Conservation (phyloP, 2,329 filamentous ascomycete genomes). For the Paecilomyces dactylethromorphus region DNA sequence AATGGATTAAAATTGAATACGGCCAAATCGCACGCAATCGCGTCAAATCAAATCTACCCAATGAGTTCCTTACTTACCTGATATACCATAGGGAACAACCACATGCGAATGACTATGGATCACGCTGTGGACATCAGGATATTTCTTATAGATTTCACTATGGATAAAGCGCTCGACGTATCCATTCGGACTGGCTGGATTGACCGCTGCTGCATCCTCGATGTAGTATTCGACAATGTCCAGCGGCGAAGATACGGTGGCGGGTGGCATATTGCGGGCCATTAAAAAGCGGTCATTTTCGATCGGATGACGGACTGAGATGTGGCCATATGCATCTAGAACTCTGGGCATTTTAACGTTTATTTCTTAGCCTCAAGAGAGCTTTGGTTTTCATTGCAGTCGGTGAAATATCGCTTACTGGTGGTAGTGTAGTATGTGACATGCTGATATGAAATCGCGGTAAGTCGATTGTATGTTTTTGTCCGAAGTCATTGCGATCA, state of each 20-base stretch:
- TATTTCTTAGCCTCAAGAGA: background rate
- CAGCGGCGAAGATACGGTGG: constrained; percentile 34
- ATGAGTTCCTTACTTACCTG: constrained; percentile 15
- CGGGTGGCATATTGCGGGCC: constrained; percentile 43
- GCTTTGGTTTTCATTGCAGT: background rate
- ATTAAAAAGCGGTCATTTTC: constrained; percentile 44
- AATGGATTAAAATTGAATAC: background rate
- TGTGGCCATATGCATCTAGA: constrained; percentile 50
- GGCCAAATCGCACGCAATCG: no score
- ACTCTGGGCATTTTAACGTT: constrained; percentile 18
- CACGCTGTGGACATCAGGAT: constrained; percentile 31
- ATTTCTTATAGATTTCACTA: constrained; percentile 41
- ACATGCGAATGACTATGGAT: constrained; percentile 41
- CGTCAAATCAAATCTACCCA: background rate
- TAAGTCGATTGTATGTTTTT: background rate
- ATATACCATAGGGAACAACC: constrained; percentile 38
- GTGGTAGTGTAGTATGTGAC: constrained; percentile 48
- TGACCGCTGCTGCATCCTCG: constrained; percentile 35
- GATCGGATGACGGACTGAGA: constrained; percentile 46
- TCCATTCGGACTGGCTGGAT: constrained; percentile 31
- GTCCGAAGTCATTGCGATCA: background rate
- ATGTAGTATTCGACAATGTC: constrained; percentile 46
- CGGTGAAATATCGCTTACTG: constrained; percentile 4
- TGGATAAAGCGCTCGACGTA: constrained; percentile 43
- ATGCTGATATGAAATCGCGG: constrained; percentile 34